These are phyloP conservation scores for Salvia rosmarinus DNA, from an alignment of 257 asterid species.

Conservation along the genomic window DNA sequence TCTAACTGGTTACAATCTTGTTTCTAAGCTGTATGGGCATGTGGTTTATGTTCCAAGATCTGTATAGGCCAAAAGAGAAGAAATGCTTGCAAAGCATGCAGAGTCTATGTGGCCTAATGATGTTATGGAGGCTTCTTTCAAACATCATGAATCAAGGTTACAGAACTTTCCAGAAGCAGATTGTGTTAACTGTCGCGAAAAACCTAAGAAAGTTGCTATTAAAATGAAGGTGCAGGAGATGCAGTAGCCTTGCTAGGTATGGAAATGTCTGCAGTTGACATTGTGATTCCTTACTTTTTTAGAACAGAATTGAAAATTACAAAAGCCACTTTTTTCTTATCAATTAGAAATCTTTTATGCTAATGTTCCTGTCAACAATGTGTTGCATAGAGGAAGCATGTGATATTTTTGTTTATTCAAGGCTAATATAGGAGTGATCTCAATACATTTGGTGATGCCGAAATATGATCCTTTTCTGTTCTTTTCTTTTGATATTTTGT, in stretches of 20 bases:
- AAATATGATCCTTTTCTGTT: background rate
- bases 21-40: slow-evolving; percentile 73
- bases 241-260: slow-evolving; percentile 81
- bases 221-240: slow-evolving; percentile 90
- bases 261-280: background rate
- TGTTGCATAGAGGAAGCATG: background rate
- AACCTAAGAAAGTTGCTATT: slow-evolving; percentile 57
- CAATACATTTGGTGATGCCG: slow-evolving; percentile 3
- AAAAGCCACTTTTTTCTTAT: background rate
- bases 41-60: slow-evolving; percentile 77
- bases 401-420: background rate
- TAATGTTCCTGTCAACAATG: background rate
- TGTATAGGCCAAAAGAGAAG: slow-evolving; percentile 72
- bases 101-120: slow-evolving; percentile 49
- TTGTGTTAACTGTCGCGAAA: slow-evolving; percentile 27
- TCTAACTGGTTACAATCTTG: slow-evolving; percentile 78
- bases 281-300: slow-evolving; percentile 4
- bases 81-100: slow-evolving; percentile 76
- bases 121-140: slow-evolving; percentile 43
- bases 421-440: slow-evolving; percentile 1
- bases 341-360: slow-evolving; percentile 5
- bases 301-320: too few species aligned
- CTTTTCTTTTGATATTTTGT: background rate
- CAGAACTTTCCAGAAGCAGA: slow-evolving; percentile 26
- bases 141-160: slow-evolving; percentile 25